Conservation (phyloP, 164 flowering plant species). For the Platanus orientalis region DNA sequence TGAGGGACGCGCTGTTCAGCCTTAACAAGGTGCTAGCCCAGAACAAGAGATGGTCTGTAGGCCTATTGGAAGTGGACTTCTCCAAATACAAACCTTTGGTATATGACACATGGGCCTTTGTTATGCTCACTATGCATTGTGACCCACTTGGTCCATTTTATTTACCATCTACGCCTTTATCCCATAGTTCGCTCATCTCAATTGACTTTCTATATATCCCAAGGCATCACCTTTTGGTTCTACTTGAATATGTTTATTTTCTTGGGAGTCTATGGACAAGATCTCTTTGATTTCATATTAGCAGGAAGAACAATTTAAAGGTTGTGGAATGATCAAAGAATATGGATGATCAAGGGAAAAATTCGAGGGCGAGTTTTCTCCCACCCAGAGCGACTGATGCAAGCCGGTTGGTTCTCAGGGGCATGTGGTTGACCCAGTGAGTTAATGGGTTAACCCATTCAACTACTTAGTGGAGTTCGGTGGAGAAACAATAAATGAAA, state of each 20-base stretch:
- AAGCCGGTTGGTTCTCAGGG: no score
- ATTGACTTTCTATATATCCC: conserved; percentile 44
- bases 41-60: conserved; percentile 60
- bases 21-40: conserved; percentile 49
- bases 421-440: no score
- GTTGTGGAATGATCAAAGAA: conserved; percentile 82
- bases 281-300: conserved; percentile 36
- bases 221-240: conserved; percentile 59
- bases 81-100: conserved; percentile 51
- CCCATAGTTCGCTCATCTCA: conserved; percentile 59
- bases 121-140: conserved; percentile 34
- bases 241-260: conserved; percentile 47
- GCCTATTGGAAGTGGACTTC: conserved; percentile 51
- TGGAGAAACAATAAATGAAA: no score
- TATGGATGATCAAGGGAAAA: conserved; percentile 71
- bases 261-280: conserved; percentile 56
- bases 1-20: conserved; percentile 49
- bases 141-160: conserved; percentile 52
- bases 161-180: conserved; percentile 47
- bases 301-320: conserved; percentile 28
- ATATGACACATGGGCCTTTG: conserved; percentile 32
- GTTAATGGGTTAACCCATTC: no score
- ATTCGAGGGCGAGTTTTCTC: no score
- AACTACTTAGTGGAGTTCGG: no score
- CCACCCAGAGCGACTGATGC: no score